These are phyloP conservation scores for Candida dubliniensis DNA, from an alignment of 1,139 yeast species.

Conservation along the genomic window DNA sequence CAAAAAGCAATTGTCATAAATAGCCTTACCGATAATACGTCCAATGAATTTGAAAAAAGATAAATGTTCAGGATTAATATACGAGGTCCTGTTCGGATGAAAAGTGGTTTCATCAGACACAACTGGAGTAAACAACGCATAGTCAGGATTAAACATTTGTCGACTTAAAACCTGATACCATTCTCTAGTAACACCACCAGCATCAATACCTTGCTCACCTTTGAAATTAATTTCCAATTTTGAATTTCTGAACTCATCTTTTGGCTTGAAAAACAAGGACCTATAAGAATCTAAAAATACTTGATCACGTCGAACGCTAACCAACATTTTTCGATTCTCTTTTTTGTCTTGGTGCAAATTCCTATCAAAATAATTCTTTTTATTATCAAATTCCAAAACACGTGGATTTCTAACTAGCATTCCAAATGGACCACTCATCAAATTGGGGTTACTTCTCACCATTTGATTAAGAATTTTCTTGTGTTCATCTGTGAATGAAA, in stretches of 20 bases:
- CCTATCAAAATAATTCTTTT: slow-evolving; percentile 80
- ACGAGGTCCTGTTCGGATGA: slow-evolving; percentile 93
- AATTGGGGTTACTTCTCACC: slow-evolving; percentile 87
- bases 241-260: slow-evolving; percentile 72
- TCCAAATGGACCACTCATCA: slow-evolving; percentile 96
- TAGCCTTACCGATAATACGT: slow-evolving; percentile 90
- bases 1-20: slow-evolving; percentile 79
- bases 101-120: slow-evolving; percentile 91
- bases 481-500: slow-evolving; percentile 87
- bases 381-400: slow-evolving; percentile 92
- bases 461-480: slow-evolving; percentile 86
- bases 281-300: slow-evolving; percentile 91
- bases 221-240: slow-evolving; percentile 79
- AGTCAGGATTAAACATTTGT: slow-evolving; percentile 96
- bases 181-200: slow-evolving; percentile 97
- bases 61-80: slow-evolving; percentile 89
- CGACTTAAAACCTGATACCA: slow-evolving; percentile 95
- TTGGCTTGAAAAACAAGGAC: slow-evolving; percentile 75
- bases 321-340: slow-evolving; percentile 51
- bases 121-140: slow-evolving; percentile 89
- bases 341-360: slow-evolving; percentile 54
- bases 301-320: slow-evolving; percentile 82
- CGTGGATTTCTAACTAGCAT: slow-evolving; percentile 86
- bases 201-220: slow-evolving; percentile 97
- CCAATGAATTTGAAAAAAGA: slow-evolving; percentile 95